These are phyloP conservation scores for Penicillium sp. DNA, from an alignment of 2,329 filamentous ascomycete species.

Conservation along the genomic window DNA sequence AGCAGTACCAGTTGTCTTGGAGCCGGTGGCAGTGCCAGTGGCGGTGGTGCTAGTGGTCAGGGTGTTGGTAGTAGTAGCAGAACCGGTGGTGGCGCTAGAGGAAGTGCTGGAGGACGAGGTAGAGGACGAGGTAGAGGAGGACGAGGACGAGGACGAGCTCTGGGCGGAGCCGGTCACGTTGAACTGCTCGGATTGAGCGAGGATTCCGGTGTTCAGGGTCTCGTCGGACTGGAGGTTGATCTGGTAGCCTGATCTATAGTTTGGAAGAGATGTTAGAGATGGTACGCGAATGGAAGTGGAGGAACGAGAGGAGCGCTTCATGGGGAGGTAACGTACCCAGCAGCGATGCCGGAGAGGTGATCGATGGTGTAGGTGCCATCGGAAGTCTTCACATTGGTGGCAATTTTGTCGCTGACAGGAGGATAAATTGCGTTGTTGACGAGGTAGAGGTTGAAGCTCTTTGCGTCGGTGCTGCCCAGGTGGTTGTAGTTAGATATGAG, in stretches of 20 bases:
- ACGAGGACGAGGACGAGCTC: slow-evolving; percentile 21
- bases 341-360: slow-evolving; percentile 26
- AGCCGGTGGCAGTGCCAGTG: slow-evolving; percentile 6
- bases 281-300: neutral
- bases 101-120: slow-evolving; percentile 15
- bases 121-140: slow-evolving; percentile 18
- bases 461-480: slow-evolving; percentile 45
- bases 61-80: slow-evolving; percentile 11
- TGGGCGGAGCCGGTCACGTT: slow-evolving; percentile 26
- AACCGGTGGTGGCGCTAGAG: slow-evolving; percentile 16
- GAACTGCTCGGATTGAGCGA: slow-evolving; percentile 44
- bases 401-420: slow-evolving; percentile 33
- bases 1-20: slow-evolving; percentile 7
- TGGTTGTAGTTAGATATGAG: neutral
- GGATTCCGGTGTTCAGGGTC: slow-evolving; percentile 40
- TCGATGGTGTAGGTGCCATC: slow-evolving; percentile 39
- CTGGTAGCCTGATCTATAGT: slow-evolving; percentile 40
- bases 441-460: slow-evolving; percentile 43
- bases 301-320: too few relatives aligned
- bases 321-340: slow-evolving; percentile 21
- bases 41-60: slow-evolving; percentile 7
- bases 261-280: slow-evolving; percentile 4
- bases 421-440: slow-evolving; percentile 43
- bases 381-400: slow-evolving; percentile 38
- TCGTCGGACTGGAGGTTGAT: slow-evolving; percentile 42